Conservation (phyloP, 2,329 filamentous ascomycete genomes). For the Blumeriella jaapii region DNA sequence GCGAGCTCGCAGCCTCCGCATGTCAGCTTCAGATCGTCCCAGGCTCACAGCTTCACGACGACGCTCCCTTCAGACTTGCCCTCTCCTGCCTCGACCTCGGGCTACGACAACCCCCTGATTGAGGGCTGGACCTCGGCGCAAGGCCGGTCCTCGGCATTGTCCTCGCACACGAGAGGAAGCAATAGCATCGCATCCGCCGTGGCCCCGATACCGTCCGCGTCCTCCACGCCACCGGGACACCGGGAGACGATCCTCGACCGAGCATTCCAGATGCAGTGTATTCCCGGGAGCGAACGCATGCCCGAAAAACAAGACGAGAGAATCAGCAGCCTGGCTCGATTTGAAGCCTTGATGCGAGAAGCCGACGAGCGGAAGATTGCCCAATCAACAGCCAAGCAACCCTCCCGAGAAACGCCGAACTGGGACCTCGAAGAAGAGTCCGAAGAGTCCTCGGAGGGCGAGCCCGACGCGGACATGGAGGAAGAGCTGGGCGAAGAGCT, state of each 20-base stretch:
- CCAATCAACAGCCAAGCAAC: conserved; percentile 7
- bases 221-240: conserved; percentile 33
- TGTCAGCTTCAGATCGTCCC: conserved; percentile 34
- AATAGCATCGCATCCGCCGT: conserved; percentile 42
- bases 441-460: conserved; percentile 29
- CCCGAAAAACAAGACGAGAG: conserved; percentile 43
- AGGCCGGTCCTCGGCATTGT: conserved; percentile 46
- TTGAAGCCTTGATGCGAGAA: conserved; percentile 54
- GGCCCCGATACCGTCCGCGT: conserved; percentile 29
- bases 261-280: conserved; percentile 51
- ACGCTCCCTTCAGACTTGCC: conserved; percentile 43
- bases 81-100: conserved; percentile 41
- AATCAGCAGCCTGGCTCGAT: conserved; percentile 51
- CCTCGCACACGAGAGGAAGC: conserved; percentile 39
- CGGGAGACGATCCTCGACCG: conserved; percentile 57
- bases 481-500: no score
- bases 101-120: conserved; percentile 44
- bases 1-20: conserved; percentile 29
- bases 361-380: conserved; percentile 36
- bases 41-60: conserved; percentile 39
- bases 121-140: conserved; percentile 51
- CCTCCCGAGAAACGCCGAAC: conserved; percentile 17
- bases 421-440: conserved; percentile 27
- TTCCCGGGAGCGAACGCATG: conserved; percentile 46
- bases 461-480: no score